Conservation (phyloP, 2,329 filamentous ascomycete genomes). For the Ophiostoma sp. region DNA sequence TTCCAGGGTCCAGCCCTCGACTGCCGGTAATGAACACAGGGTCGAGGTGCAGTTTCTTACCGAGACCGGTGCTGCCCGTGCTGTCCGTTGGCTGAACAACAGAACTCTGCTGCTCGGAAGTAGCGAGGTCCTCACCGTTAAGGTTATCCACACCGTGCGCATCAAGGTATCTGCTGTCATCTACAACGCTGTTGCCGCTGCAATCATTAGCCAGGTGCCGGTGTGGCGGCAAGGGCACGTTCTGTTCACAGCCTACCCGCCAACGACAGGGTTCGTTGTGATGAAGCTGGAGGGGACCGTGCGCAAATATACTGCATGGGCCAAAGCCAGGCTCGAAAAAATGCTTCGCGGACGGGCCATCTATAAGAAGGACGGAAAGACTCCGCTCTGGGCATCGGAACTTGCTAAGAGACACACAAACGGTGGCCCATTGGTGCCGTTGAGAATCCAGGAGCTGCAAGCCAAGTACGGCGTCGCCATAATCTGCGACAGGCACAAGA, state of each 20-base stretch:
- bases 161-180: constrained; percentile 37
- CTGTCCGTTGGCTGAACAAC: too few species aligned
- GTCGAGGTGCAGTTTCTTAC: not conserved
- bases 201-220: not conserved
- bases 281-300: constrained; percentile 38
- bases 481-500: constrained; percentile 31
- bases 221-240: not conserved
- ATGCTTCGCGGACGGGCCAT: constrained; percentile 33
- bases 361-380: constrained; percentile 16
- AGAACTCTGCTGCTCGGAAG: constrained; percentile 28
- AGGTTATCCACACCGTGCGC: constrained; percentile 35
- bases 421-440: constrained; percentile 25
- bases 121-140: constrained; percentile 35
- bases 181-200: constrained; percentile 30
- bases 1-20: too few species aligned
- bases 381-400: constrained; percentile 16
- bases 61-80: not conserved
- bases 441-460: constrained; percentile 21
- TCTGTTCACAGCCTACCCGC: not conserved
- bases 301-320: constrained; percentile 31
- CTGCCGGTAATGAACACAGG: too few species aligned
- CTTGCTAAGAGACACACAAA: constrained; percentile 26
- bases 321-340: constrained; percentile 33
- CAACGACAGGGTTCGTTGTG: constrained; percentile 30
- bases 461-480: constrained; percentile 30